phyloP scores from a whole-genome alignment of 192 early-diverging fungal genomes.

The Podila verticillata region DNA sequence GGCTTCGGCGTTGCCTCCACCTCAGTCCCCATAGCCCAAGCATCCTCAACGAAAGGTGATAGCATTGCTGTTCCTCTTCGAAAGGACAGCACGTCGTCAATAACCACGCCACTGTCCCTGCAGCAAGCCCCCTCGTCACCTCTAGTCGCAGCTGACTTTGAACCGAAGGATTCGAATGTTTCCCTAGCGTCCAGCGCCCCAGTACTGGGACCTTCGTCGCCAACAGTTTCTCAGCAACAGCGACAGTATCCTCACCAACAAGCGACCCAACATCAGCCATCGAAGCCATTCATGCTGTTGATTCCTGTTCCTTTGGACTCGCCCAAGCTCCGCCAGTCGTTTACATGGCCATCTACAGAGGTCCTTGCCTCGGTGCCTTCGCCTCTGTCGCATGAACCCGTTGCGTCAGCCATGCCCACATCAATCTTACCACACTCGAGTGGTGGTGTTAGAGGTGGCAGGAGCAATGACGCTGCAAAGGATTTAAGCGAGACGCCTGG shows the following conservation, averaged over 20 bases:
- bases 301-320: constrained; percentile 32
- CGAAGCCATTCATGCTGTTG: constrained; percentile 30
- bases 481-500: no score
- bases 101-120: neutral
- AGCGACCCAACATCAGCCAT: neutral
- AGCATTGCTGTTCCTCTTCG: neutral
- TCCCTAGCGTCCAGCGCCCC: no score
- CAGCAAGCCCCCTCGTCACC: no score
- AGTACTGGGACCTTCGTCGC: no score
- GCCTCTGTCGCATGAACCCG: neutral
- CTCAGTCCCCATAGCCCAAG: neutral
- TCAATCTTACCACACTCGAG: neutral
- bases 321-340: constrained; percentile 33
- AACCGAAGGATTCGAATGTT: no score
- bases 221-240: no score
- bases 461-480: no score
- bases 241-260: neutral
- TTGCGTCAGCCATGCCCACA: neutral
- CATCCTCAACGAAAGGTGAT: neutral
- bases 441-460: neutral
- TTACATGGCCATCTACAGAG: constrained; percentile 27
- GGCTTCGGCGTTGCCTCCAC: neutral
- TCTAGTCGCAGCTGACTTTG: no score
- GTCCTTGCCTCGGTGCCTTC: constrained; percentile 3
- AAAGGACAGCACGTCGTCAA: neutral